Evolutionary conservation across 75 land plant species (phyloP), one percentile per base, ranked within the genome.

Genomic region (Picea sitchensis): DNA sequence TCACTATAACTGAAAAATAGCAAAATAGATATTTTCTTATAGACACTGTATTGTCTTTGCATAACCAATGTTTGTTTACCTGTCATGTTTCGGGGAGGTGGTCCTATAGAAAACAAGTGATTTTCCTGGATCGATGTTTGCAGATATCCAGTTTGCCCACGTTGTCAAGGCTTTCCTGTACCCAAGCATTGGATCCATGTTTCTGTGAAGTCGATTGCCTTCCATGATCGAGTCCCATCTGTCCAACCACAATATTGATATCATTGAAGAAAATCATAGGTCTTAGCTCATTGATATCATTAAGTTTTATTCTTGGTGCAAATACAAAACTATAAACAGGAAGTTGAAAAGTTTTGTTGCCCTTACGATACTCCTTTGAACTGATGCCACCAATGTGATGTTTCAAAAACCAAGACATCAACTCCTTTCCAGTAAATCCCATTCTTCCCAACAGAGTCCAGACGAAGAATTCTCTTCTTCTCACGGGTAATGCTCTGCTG

Each of bases 371-470:
- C 30, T 20, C 81, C 88, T 2, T 12, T 26, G 47, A 8, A 2
- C 9, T 90, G 86, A 64, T 90, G 88, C 96, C 96, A 93, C 96
- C 96, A 93, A 58, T 93, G 96, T 57, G 92, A 92, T 9, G 96
- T 86, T 71, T 91, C 93, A 77, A 91, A 91, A 69, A 93, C 89
- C 17, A 93, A 87, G 67, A 86, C 36, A 67, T 91, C 87, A 59
- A 80, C 90, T 73, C 88, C 87, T 79, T 80, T 86, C 92, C 92
- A 91, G 64, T 82, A 82, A 51, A 75, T 78, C 17, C 87, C 92
- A 77, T 88, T 88, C 73, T 84, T 85, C 64, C 81, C 92, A 51
- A 91, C 88, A 76, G 63, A 78, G 72, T 91, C 90, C 68, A 91
- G 72, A 57, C 80, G 82, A 59, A 88, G 78, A 3, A 88, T 68